Base-by-base conservation (phyloP, 2,329 filamentous ascomycete species). In the Fusarium brachygibbosum region DNA sequence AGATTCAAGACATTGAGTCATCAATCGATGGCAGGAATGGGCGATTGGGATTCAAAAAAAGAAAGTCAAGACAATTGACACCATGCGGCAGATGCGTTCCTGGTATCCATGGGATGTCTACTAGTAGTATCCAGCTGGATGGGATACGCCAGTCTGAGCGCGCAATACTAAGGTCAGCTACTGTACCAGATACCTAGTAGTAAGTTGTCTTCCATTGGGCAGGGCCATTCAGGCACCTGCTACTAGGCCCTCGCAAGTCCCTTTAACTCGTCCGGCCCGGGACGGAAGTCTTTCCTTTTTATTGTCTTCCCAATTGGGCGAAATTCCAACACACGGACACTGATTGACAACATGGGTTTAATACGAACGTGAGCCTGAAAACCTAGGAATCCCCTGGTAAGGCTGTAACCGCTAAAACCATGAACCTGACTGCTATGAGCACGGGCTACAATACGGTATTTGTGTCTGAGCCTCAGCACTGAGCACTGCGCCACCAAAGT, bases 101-200 rank as follows among this genome's bases (percentile, higher is more conserved):
- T 14, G n/a, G n/a, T 28, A 25, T 44, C 16, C 32, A 35, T 35
- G 32, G 6, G 17, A 34, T 9, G 29, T 9, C 6, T 9, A 28
- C 28, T 28, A 9, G 9, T 10, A 29, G 34, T 45, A 58, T 50
- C 69, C 63, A 66, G 52, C 48, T 58, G 34, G 49, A 56, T 52
- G 69, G 65, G 42, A 54, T 63, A n/a, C 45, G 59, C 55, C 58
- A 65, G 71, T 74, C 71, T 65, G 69, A 72, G 71, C 67, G 71
- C 25, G 31, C 59, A 58, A 54, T 55, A 38, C 45, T 19, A 41
- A 64, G 52, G 48, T 19, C 48, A 51, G 40, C 17, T 28, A 25
- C 12, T 31, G 9, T 28, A 6, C 28, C 6, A 6, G 28, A 28
- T 6, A 28, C 28, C 29, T 10, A 46, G n/a, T 21, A 31, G 21